phyloP scores from a whole-genome alignment of 345 rosid species.

The Eucalyptus melliodora region DNA sequence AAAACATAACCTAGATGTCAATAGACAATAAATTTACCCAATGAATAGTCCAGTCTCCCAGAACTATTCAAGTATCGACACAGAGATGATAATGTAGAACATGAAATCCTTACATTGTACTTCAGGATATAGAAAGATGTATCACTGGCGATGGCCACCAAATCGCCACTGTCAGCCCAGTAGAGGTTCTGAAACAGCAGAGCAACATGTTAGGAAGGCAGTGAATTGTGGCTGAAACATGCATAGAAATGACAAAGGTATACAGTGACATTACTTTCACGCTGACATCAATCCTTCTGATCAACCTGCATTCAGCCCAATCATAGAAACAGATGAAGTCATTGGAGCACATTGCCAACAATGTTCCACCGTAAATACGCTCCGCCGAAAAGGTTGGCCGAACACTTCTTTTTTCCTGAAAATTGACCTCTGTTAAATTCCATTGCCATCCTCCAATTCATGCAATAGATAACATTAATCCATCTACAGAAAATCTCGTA shows the following conservation, averaged over 20 bases:
- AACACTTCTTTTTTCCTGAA: slow-evolving; percentile 88
- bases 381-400: slow-evolving; percentile 97
- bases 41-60: background rate
- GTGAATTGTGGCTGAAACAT: background rate
- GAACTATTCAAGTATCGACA: background rate
- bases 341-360: slow-evolving; percentile 95
- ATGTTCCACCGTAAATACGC: slow-evolving; percentile 81
- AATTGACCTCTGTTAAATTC: background rate
- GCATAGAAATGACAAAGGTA: background rate
- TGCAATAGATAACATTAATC: background rate
- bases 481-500: background rate
- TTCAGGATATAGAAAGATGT: slow-evolving; percentile 95
- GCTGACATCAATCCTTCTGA: slow-evolving; percentile 89
- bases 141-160: slow-evolving; percentile 95
- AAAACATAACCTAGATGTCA: background rate
- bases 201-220: background rate
- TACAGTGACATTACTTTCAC: slow-evolving; percentile 58
- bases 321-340: slow-evolving; percentile 99
- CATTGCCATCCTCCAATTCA: background rate
- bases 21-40: background rate
- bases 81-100: background rate
- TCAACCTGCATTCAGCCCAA: slow-evolving; percentile 99
- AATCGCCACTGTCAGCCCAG: slow-evolving; percentile 99
- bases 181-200: slow-evolving; percentile 62
- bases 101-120: slow-evolving; percentile 49